Base-by-base conservation (phyloP, 192 early-diverging fungal genomes). In the Radiomyces spectabilis region DNA sequence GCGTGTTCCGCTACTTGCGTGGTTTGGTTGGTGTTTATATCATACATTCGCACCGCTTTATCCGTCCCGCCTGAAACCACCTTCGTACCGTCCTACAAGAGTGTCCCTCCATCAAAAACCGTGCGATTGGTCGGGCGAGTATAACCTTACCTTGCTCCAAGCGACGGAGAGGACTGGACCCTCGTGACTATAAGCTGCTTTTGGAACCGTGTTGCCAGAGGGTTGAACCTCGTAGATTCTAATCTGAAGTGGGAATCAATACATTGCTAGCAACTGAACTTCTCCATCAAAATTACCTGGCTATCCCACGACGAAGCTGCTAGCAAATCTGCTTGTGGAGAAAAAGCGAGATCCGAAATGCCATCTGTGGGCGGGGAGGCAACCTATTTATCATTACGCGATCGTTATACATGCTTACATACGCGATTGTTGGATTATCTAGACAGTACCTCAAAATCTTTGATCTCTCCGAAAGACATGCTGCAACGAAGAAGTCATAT, bases 241-340 rank as follows among this genome's bases (percentile, higher is more conserved):
- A 21, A 95, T 91, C 89, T 93, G 71, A 16, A 48, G 25, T 15
- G 13, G 18, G n/a, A 39, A 18, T 31, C 19, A 5, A 24, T 52
- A 7, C 5, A 18, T 19, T 19, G 21, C 35, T 22, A 24, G 12
- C 7, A 30, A 51, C 12, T 9, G 22, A n/a, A n/a, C 10, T 22
- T 41, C 6, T 30, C 19, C 5, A 19, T 6, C 13, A 42, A 5
- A 40, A 22, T 26, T 42, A 48, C 69, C 49, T 77, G 72, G 66
- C 87, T 87, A 64, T 97, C 93, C 92, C 94, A 98, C 18, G 89
- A 91, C 24, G 84, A 78, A 0, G 84, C 92, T 5, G 95, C 87
- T 29, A 98, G 70, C 27, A 81, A 83, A 53, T 97, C 88, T 10
- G 86, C 86, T 53, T 77, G 72, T 1, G 91, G 81, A 26, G 84